Evolutionary conservation across 176 grass and related monocot species (phyloP).

Genomic region (Lolium perenne): DNA sequence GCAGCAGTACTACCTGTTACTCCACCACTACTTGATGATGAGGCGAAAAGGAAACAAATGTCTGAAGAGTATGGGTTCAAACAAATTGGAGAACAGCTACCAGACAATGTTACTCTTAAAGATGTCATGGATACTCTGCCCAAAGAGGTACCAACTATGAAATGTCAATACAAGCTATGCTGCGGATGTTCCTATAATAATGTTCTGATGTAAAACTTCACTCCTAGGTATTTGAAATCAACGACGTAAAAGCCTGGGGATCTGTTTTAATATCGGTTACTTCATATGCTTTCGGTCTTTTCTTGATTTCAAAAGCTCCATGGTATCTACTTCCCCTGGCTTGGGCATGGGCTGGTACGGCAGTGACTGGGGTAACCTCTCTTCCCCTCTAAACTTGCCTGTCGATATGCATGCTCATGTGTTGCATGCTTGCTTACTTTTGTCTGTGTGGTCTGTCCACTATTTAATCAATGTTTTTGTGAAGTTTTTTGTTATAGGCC

Average conservation of each 20-base stretch:
- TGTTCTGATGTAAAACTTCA: conserved; percentile 33
- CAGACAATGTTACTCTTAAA: conserved; percentile 74
- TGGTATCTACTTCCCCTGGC: conserved; percentile 94
- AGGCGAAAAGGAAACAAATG: conserved; percentile 63
- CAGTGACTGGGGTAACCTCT: conserved; percentile 77
- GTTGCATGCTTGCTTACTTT: conserved; percentile 3
- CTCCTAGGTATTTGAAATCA: conserved; percentile 88
- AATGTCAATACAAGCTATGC: conserved; percentile 23
- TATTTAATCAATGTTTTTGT: conserved; percentile 56
- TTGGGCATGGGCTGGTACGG: conserved; percentile 99
- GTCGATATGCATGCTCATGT: conserved; percentile 16
- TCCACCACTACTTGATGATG: conserved; percentile 54
- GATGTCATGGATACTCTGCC: conserved; percentile 94
- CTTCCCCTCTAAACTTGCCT: conserved; percentile 4
- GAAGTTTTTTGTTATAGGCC: conserved; percentile 99
- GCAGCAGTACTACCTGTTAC: conserved; percentile 55
- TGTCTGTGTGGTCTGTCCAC: conserved; percentile 24
- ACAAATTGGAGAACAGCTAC: conserved; percentile 87
- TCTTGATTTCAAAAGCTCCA: conserved; percentile 82
- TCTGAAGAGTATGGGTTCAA: conserved; percentile 80
- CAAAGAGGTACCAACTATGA: conserved; percentile 60
- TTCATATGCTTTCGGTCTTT: conserved; percentile 85
- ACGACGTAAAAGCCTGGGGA: conserved; percentile 80
- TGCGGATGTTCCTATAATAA: conserved; percentile 18
- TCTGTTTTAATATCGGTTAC: conserved; percentile 86